Conservation (phyloP, 2,329 filamentous ascomycete species). For the Colletotrichum sp. region DNA sequence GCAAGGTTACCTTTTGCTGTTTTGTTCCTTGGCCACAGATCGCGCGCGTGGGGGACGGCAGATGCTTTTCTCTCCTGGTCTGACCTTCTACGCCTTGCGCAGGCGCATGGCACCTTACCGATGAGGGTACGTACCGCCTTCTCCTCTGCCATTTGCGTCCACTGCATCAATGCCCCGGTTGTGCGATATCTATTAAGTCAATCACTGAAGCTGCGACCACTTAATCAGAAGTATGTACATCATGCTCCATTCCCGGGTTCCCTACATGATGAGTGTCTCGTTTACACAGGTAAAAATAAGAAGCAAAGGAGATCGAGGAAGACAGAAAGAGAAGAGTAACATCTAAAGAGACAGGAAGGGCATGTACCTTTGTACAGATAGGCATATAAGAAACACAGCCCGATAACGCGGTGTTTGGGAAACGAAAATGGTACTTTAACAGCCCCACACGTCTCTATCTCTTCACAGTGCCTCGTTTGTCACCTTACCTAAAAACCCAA, state of each 20-base stretch:
- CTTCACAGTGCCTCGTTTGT: background rate
- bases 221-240: background rate
- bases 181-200: background rate
- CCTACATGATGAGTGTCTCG: background rate
- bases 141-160: background rate
- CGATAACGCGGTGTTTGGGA: background rate
- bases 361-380: background rate
- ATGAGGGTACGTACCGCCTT: background rate
- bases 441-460: conserved; percentile 8
- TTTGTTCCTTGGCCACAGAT: background rate
- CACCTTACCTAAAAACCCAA: background rate
- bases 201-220: background rate
- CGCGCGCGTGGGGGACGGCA: background rate
- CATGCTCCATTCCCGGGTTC: background rate
- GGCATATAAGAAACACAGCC: background rate
- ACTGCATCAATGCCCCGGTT: background rate
- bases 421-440: background rate
- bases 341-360: background rate
- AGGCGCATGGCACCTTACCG: background rate
- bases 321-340: background rate
- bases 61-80: background rate
- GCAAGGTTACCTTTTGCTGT: background rate
- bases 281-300: background rate
- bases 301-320: background rate
- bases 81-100: background rate